Percentiles rank a stretch among this genome's conserved stretches.
phyloP scores from a whole-genome alignment of 2,329 filamentous ascomycete species.

The Fusarium multiceps region DNA sequence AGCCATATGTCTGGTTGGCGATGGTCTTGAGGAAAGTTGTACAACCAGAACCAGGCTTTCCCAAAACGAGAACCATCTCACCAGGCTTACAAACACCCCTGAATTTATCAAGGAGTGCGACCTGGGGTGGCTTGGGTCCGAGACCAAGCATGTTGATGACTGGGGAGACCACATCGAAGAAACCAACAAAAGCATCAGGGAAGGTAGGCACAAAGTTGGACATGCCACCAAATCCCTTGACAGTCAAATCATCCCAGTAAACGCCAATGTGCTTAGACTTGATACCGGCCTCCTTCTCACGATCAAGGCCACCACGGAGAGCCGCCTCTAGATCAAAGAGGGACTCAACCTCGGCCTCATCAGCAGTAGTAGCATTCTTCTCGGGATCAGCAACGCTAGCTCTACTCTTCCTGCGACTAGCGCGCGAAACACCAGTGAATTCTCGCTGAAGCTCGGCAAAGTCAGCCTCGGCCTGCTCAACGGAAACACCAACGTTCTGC shows the following conservation, averaged over 20 bases:
- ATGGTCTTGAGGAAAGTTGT: constrained; percentile 77
- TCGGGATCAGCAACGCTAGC: constrained; percentile 64
- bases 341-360: constrained; percentile 57
- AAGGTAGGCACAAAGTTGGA: constrained; percentile 81
- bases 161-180: constrained; percentile 79
- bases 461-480: constrained; percentile 75
- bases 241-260: constrained; percentile 81
- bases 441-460: constrained; percentile 75
- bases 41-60: constrained; percentile 78
- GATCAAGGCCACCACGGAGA: constrained; percentile 75
- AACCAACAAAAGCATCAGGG: constrained; percentile 79
- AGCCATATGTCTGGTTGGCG: constrained; percentile 71
- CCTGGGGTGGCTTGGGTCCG: constrained; percentile 75
- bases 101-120: constrained; percentile 79
- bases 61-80: constrained; percentile 89
- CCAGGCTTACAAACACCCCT: constrained; percentile 78
- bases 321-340: constrained; percentile 81
- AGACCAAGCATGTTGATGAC: constrained; percentile 71
- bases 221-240: constrained; percentile 78
- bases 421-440: constrained; percentile 67
- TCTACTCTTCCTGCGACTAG: constrained; percentile 53
- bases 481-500: constrained; percentile 64
- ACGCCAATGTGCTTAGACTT: constrained; percentile 83
- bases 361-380: constrained; percentile 58
- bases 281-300: constrained; percentile 82